Conservation (phyloP, 2,329 filamentous ascomycete genomes). For the Claviceps capensis region DNA sequence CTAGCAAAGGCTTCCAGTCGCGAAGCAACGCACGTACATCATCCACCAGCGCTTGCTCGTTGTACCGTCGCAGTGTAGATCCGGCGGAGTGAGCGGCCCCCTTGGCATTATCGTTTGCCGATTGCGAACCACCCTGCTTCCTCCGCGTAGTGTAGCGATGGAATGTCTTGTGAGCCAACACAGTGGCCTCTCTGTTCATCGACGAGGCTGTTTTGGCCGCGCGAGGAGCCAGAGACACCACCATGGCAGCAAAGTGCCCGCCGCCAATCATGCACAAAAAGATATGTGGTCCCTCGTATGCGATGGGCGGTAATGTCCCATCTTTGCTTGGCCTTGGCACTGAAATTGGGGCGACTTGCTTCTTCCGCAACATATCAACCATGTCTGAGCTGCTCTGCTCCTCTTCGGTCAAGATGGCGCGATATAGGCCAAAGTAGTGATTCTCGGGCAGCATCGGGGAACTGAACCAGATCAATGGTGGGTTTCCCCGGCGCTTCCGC, state of each 20-base stretch:
- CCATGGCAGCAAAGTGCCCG: conserved; percentile 93
- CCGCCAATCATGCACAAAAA: conserved; percentile 99
- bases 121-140: conserved; percentile 93
- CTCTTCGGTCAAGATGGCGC: conserved; percentile 59
- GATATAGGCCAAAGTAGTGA: conserved; percentile 73
- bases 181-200: conserved; percentile 72
- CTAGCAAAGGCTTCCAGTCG: conserved; percentile 78
- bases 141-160: conserved; percentile 91
- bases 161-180: conserved; percentile 93
- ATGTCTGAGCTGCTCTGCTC: conserved; percentile 53
- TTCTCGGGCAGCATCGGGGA: conserved; percentile 63
- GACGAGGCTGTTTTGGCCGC: conserved; percentile 53
- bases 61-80: conserved; percentile 78
- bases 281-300: conserved; percentile 64
- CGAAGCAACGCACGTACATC: conserved; percentile 70
- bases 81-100: conserved; percentile 89
- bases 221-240: conserved; percentile 77
- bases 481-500: conserved; percentile 46
- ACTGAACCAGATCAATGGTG: conserved; percentile 74
- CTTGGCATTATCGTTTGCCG: conserved; percentile 86
- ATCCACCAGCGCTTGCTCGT: conserved; percentile 79
- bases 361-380: conserved; percentile 55
- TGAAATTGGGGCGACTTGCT: conserved; percentile 57
- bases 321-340: conserved; percentile 42
- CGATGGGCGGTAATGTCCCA: conserved; percentile 38